phyloP scores from a whole-genome alignment of 2,329 filamentous ascomycete species.

The Daldinia sp. region DNA sequence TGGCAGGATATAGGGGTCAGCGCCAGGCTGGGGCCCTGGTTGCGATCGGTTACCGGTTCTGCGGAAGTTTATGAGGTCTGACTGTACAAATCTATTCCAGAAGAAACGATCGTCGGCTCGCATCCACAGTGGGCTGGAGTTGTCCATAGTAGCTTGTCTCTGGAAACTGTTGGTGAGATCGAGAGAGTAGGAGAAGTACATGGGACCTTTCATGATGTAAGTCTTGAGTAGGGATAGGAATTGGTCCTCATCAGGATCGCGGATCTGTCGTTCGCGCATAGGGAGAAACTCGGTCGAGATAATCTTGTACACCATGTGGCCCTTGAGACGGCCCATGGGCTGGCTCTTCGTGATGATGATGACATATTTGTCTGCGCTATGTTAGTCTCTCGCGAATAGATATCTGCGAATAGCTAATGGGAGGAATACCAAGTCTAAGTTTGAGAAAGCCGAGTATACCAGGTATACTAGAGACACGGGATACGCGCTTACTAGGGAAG shows the following conservation, averaged over 20 bases:
- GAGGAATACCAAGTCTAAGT: conserved; percentile 80
- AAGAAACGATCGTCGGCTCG: conserved; percentile 97
- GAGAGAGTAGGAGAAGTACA: conserved; percentile 98
- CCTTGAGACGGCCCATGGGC: conserved; percentile 89
- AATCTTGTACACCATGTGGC: conserved; percentile 96
- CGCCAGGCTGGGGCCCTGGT: conserved; percentile 76
- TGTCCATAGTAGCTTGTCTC: conserved; percentile 83
- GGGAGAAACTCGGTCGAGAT: conserved; percentile 92
- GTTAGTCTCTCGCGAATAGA: conserved; percentile 25
- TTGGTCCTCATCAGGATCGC: conserved; percentile 93
- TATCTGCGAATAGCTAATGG: neutral
- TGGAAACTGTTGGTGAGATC: conserved; percentile 98
- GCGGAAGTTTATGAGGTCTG: conserved; percentile 91
- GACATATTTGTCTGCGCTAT: conserved; percentile 84
- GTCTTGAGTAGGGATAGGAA: conserved; percentile 86
- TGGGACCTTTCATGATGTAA: conserved; percentile 84
- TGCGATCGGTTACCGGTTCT: conserved; percentile 71
- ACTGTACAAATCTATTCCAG: conserved; percentile 95
- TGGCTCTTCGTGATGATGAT: conserved; percentile 95
- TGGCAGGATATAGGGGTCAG: conserved; percentile 93
- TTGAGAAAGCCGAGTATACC: conserved; percentile 96
- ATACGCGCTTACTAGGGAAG: conserved; percentile 77
- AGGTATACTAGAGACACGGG: conserved; percentile 87
- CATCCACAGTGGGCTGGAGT: conserved; percentile 83
- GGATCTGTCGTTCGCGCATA: conserved; percentile 89